Evolutionary conservation across 2,329 filamentous ascomycete genomes (phyloP), one percentile per base, ranked within the genome.

Genomic region (Penicillium sp.): DNA sequence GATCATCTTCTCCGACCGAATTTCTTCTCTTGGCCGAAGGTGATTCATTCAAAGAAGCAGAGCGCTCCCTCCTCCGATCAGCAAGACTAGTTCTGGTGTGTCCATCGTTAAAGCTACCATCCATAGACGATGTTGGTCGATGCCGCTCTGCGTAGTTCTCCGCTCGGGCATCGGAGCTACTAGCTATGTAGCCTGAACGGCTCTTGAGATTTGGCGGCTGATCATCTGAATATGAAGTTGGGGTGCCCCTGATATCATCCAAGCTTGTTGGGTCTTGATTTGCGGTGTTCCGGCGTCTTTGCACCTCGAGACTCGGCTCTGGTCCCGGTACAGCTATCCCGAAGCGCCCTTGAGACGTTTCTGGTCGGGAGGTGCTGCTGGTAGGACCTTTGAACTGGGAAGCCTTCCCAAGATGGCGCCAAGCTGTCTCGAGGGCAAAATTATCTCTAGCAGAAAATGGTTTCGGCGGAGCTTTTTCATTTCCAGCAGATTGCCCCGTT

Each of bases 391-490:
- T 58, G 13, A 52, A 49, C 43, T 61, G 58, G 12, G 43, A 54
- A 15, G 54, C 45, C 28, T 63, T 60, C 24, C 71, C 65, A 15
- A 94, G 76, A 15, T 78, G 74, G 41, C 86, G 73, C 89, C 92
- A 96, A 33, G 89, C 84, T 58, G 85, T 83, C 68, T 95, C 90
- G 12, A 96, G 77, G 2, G 87, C 85, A 60, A 86, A 84, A 60
- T 93, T 95, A 73, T 96, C 91, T 52, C 84, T 85, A 4, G 79
- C 79, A 0, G 88, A 87, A 70, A 95, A 96, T 0, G 91, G 90
- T 41, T 89, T 84, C 8, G 90, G 83, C 43, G 85, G 82, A 33
- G 81, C 79, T 62, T 81, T 85, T 31, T 79, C 72, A 50, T 79
- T 70, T 51, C 76, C 81, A 13, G 79, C 67, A 46, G 68, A 71